Conservation (phyloP, 2,329 filamentous ascomycete species). For the Aspergillus oerlinghausenensis region DNA sequence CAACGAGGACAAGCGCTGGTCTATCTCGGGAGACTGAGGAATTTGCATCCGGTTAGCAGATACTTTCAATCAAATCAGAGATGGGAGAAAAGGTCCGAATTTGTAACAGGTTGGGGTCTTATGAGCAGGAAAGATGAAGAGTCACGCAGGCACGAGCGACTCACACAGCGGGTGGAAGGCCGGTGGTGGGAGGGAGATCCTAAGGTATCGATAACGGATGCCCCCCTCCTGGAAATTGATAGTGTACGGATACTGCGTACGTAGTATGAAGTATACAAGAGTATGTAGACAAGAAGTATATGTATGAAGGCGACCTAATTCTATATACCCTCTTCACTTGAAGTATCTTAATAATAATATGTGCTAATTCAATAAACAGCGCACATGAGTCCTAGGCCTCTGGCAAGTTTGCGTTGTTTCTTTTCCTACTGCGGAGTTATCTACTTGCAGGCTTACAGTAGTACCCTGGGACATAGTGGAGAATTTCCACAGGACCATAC, state of each 20-base stretch:
- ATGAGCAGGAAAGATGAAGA: slow-evolving; percentile 1
- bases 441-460: neutral
- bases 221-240: slow-evolving; percentile 22
- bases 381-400: neutral
- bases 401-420: neutral
- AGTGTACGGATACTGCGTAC: neutral
- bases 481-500: neutral
- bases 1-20: slow-evolving; percentile 5
- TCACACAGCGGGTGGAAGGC: slow-evolving; percentile 9
- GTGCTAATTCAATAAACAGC: neutral
- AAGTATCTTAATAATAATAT: neutral
- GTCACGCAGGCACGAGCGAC: slow-evolving; percentile 28
- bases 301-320: neutral
- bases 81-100: slow-evolving; percentile 3
- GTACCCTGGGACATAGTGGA: neutral
- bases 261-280: neutral
- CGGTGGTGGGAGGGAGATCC: slow-evolving; percentile 14
- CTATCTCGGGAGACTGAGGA: neutral
- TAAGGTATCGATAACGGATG: slow-evolving; percentile 30
- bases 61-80: slow-evolving; percentile 3
- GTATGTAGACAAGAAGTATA: neutral
- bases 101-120: slow-evolving; percentile 2
- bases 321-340: neutral
- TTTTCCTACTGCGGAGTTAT: neutral
- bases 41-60: neutral